A percentile compares a stretch with the other conserved stretches of the same genome.
Evolutionary conservation across 2,329 filamentous ascomycete species (phyloP).

Genomic region (Neonectria neomacrospora): DNA sequence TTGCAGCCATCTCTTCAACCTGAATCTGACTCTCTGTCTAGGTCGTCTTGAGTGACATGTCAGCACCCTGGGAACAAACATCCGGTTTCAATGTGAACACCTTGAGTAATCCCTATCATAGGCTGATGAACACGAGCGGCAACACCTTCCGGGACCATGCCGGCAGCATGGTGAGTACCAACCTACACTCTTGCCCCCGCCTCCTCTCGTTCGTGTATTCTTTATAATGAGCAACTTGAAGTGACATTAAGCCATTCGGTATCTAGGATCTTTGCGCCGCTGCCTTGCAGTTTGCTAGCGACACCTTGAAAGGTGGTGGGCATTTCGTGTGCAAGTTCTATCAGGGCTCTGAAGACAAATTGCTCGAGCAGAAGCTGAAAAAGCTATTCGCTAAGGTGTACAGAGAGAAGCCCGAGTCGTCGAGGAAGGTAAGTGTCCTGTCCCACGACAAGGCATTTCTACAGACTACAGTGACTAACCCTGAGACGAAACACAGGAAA

Average conservation of each 20-base stretch:
- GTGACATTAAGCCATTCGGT: conserved; percentile 5
- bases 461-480: background rate
- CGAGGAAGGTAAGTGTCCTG: conserved; percentile 75
- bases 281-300: conserved; percentile 84
- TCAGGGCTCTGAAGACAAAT: conserved; percentile 87
- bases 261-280: conserved; percentile 86
- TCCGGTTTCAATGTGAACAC: conserved; percentile 84
- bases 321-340: conserved; percentile 99
- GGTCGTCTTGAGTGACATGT: conserved; percentile 99
- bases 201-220: background rate
- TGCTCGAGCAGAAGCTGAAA: conserved; percentile 78
- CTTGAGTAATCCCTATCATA: conserved; percentile 94
- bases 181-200: background rate
- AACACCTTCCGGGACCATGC: conserved; percentile 87
- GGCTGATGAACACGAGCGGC: conserved; percentile 99
- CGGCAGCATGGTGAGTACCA: conserved; percentile 84
- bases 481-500: conserved; percentile 47
- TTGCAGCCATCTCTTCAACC: background rate
- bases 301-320: conserved; percentile 83
- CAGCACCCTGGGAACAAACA: conserved; percentile 90
- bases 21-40: conserved; percentile 44
- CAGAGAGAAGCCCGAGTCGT: conserved; percentile 91
- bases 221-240: conserved; percentile 7
- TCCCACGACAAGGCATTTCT: background rate
- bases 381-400: conserved; percentile 82